phyloP scores from a whole-genome alignment of 2,329 filamentous ascomycete genomes.

The Pseudocercospora ulei region DNA sequence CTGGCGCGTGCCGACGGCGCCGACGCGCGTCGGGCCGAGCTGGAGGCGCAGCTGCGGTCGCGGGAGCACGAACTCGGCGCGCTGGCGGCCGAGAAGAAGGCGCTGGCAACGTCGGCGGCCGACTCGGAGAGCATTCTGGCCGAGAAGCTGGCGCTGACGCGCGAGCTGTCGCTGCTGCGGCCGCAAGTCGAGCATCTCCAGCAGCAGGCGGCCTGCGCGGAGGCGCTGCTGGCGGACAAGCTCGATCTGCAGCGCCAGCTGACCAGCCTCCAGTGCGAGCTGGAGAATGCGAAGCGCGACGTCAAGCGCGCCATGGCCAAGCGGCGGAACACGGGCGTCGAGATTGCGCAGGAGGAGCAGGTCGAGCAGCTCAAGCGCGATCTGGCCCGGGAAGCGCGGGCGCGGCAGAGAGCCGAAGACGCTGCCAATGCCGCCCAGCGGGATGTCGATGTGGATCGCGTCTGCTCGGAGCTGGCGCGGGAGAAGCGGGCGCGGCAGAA shows the following conservation, averaged over 20 bases:
- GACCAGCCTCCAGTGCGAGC: constrained; percentile 64
- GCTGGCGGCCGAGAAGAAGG: constrained; percentile 60
- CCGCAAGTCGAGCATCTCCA: constrained; percentile 55
- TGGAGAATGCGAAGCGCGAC: constrained; percentile 71
- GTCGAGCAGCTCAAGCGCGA: constrained; percentile 42
- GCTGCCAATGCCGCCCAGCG: constrained; percentile 29
- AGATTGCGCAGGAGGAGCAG: constrained; percentile 38
- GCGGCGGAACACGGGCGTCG: constrained; percentile 43
- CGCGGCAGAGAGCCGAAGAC: constrained; percentile 38
- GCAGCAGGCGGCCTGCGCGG: constrained; percentile 51
- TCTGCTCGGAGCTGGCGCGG: constrained; percentile 30
- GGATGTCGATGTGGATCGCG: constrained; percentile 31
- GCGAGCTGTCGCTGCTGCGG: constrained; percentile 50
- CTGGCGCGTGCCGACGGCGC: constrained; percentile 43
- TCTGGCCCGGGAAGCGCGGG: constrained; percentile 40
- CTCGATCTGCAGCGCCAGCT: constrained; percentile 68
- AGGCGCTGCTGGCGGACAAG: constrained; percentile 66
- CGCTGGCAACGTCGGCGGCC: constrained; percentile 56
- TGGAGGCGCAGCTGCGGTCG: constrained; percentile 45
- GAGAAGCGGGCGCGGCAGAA: constrained; percentile 32
- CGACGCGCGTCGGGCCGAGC: constrained; percentile 37
- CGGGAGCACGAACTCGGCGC: constrained; percentile 49
- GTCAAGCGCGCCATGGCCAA: constrained; percentile 49
- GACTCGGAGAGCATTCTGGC: constrained; percentile 61
- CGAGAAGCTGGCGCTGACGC: constrained; percentile 53